Conservation (phyloP, 2,329 filamentous ascomycete genomes). For the Calonectria crousiana region DNA sequence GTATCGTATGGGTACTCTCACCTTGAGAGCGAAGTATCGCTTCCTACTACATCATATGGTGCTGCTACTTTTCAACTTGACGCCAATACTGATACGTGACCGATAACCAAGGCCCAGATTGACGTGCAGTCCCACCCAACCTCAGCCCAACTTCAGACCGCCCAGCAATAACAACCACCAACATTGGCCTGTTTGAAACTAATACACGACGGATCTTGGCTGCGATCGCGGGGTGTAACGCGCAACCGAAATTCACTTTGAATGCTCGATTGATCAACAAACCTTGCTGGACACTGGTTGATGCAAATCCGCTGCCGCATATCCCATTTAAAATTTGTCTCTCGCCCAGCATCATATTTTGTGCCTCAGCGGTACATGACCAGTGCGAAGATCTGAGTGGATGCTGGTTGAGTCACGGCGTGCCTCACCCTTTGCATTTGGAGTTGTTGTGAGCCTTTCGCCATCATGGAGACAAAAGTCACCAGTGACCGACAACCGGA, state of each 20-base stretch:
- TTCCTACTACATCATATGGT: background rate
- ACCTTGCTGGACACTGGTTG: background rate
- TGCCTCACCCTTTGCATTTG: background rate
- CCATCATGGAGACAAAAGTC: conserved; percentile 15
- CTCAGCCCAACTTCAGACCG: conserved; percentile 27
- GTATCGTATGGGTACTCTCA: background rate
- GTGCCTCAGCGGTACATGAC: background rate
- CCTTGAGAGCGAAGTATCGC: background rate
- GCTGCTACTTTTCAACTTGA: background rate
- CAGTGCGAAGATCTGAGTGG: background rate
- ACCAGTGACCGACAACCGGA: conserved; percentile 14
- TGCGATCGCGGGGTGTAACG: background rate
- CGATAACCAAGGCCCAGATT: conserved; percentile 13
- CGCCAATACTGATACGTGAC: background rate
- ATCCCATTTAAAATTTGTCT: background rate
- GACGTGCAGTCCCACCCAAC: conserved; percentile 22
- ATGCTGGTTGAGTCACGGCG: conserved; percentile 5
- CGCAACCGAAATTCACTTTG: background rate
- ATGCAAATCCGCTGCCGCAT: background rate
- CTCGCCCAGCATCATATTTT: background rate
- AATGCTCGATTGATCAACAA: background rate
- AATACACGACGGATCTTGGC: background rate
- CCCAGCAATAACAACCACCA: conserved; percentile 19
- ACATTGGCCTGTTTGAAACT: background rate
- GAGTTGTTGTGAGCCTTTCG: background rate